Conservation (phyloP, 2,329 filamentous ascomycete species). For the Periconia digitata region DNA sequence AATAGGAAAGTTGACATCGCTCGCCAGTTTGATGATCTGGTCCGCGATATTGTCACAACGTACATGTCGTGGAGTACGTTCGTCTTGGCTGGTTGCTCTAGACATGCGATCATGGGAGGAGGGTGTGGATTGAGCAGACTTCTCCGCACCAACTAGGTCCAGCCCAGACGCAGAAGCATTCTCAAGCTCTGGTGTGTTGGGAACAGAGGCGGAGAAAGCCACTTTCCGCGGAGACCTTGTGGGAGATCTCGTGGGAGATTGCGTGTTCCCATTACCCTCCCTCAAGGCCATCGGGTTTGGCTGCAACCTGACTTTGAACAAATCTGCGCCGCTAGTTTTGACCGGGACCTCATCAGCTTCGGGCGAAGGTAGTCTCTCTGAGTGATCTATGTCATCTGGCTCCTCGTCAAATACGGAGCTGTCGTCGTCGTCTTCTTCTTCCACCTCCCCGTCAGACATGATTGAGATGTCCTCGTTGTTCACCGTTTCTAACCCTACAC, state of each 20-base stretch:
- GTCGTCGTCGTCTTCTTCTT: constrained; percentile 24
- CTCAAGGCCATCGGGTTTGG: constrained; percentile 35
- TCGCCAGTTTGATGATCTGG: constrained; percentile 25
- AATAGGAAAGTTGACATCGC: constrained; percentile 24
- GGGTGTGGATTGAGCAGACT: constrained; percentile 18
- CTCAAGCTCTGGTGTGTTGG: constrained; percentile 38
- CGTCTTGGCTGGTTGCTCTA: constrained; percentile 24
- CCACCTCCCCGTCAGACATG: constrained; percentile 19
- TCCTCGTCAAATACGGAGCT: constrained; percentile 37
- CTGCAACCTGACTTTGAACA: constrained; percentile 39
- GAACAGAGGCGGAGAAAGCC: constrained; percentile 40
- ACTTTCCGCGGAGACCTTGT: constrained; percentile 43
- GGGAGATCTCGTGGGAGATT: constrained; percentile 26
- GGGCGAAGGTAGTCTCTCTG: constrained; percentile 26
- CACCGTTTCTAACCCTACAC: constrained; percentile 48
- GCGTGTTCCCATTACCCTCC: constrained; percentile 38
- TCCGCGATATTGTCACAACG: constrained; percentile 33
- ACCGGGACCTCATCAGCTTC: constrained; percentile 20
- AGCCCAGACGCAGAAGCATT: constrained; percentile 35
- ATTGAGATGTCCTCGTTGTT: constrained; percentile 33
- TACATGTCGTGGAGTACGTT: constrained; percentile 40
- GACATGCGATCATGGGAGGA: constrained; percentile 22
- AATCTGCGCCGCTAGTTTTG: constrained; percentile 25
- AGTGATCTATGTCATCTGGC: constrained; percentile 21
- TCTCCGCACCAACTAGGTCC: constrained; percentile 25